Conservation (phyloP, 2,329 filamentous ascomycete genomes). For the Fusarium papillatum region DNA sequence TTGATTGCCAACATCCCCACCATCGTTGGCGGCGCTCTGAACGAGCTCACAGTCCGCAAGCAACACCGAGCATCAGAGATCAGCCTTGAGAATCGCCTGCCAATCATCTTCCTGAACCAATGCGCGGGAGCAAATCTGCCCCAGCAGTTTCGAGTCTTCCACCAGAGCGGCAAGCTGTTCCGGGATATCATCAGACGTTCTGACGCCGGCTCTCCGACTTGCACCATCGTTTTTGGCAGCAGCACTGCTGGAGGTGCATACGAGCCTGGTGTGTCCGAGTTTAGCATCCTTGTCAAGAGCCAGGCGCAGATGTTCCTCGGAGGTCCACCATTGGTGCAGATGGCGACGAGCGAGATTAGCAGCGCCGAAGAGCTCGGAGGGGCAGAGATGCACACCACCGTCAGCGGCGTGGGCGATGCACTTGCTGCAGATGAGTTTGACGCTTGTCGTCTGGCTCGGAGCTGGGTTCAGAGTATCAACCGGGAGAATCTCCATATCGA, state of each 20-base stretch:
- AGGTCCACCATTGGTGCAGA: constrained; percentile 59
- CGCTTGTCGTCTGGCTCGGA: background rate
- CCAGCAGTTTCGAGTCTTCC: constrained; percentile 58
- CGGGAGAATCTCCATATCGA: background rate
- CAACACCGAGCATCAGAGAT: background rate
- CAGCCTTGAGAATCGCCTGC: background rate
- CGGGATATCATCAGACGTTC: constrained; percentile 40
- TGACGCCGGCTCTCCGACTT: constrained; percentile 51
- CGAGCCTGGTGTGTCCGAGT: constrained; percentile 45
- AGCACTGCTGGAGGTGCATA: constrained; percentile 48
- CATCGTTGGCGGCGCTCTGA: background rate
- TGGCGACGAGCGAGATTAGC: constrained; percentile 59
- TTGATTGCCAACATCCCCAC: background rate
- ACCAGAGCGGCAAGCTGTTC: constrained; percentile 50
- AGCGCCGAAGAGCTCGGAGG: constrained; percentile 58
- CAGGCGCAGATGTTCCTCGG: constrained; percentile 60
- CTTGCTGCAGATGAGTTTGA: constrained; percentile 54
- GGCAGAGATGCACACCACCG: constrained; percentile 54
- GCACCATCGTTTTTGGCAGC: constrained; percentile 58
- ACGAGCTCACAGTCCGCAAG: background rate
- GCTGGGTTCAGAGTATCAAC: background rate
- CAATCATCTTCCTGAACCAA: background rate
- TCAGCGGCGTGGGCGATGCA: constrained; percentile 58
- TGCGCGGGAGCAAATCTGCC: constrained; percentile 48
- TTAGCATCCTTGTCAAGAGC: constrained; percentile 53